Conservation (phyloP, 148 eudicot genomes). For the Bassia scoparia region DNA sequence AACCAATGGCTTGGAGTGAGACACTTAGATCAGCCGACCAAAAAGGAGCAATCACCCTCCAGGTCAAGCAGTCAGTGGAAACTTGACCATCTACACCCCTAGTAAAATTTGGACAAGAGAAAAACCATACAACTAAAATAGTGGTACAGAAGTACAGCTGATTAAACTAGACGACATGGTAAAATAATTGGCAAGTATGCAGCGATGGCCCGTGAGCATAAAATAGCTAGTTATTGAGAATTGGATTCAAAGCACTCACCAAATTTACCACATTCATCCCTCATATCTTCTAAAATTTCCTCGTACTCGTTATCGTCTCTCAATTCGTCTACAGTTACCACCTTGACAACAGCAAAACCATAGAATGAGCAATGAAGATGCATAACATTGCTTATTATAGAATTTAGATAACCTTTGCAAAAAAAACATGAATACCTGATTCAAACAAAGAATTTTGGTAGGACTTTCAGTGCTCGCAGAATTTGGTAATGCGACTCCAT, state of each 20-base stretch:
- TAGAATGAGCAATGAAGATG: not conserved
- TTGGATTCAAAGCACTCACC: constrained; percentile 39
- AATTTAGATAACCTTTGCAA: not conserved
- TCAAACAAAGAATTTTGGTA: constrained; percentile 80
- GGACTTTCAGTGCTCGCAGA: constrained; percentile 39
- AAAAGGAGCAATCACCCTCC: not conserved
- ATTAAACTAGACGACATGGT: too few relatives aligned
- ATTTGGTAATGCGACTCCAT: constrained; percentile 29
- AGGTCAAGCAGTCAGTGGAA: not conserved
- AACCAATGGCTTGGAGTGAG: not conserved
- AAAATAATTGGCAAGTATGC: too few relatives aligned
- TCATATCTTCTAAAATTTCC: constrained; percentile 90
- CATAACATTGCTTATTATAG: not conserved
- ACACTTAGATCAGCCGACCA: not conserved
- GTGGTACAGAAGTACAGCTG: too few relatives aligned
- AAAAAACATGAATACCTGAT: constrained; percentile 45
- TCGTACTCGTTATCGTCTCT: constrained; percentile 78
- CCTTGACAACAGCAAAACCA: constrained; percentile 35
- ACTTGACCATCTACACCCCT: not conserved
- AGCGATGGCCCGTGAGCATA: constrained; percentile 4
- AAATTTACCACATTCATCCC: constrained; percentile 76
- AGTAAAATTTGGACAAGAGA: not conserved
- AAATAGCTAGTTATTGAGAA: not conserved
- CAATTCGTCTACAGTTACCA: constrained; percentile 62
- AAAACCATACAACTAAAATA: not conserved